phyloP scores from a whole-genome alignment of 164 flowering plant genomes.

The Magnolia sinica region DNA sequence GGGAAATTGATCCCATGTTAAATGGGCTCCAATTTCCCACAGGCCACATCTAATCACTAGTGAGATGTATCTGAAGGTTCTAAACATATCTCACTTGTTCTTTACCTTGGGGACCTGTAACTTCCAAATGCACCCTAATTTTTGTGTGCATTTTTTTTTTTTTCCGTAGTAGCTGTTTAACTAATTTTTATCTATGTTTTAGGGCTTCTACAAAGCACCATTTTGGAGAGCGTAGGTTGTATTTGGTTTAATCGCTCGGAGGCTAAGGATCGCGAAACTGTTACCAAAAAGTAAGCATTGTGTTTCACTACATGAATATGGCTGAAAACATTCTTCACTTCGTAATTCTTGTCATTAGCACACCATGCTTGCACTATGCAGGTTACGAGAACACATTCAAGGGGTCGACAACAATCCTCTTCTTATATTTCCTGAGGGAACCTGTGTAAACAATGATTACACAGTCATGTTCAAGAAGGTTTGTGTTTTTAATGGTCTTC shows the following conservation, averaged over 20 bases:
- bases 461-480: constrained; percentile 99
- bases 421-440: constrained; percentile 99
- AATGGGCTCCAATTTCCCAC: no score
- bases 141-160: no score
- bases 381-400: constrained; percentile 82
- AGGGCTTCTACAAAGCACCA: constrained; percentile 90
- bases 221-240: constrained; percentile 91
- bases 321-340: background rate
- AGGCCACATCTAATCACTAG: no score
- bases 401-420: constrained; percentile 88
- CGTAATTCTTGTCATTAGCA: constrained; percentile 1
- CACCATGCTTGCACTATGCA: constrained; percentile 27
- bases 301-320: background rate
- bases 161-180: no score
- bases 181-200: constrained; percentile 5
- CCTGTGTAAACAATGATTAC: constrained; percentile 96
- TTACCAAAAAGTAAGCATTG: constrained; percentile 68
- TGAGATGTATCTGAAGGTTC: no score
- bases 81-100: no score
- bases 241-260: constrained; percentile 97
- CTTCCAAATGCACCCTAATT: no score
- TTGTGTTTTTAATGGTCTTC: background rate
- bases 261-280: constrained; percentile 91
- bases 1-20: no score
- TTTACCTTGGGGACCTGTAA: no score